These are phyloP conservation scores for Boletellus deceptivus DNA, from an alignment of 1,284 basidiomycete genomes.

Conservation along the genomic window DNA sequence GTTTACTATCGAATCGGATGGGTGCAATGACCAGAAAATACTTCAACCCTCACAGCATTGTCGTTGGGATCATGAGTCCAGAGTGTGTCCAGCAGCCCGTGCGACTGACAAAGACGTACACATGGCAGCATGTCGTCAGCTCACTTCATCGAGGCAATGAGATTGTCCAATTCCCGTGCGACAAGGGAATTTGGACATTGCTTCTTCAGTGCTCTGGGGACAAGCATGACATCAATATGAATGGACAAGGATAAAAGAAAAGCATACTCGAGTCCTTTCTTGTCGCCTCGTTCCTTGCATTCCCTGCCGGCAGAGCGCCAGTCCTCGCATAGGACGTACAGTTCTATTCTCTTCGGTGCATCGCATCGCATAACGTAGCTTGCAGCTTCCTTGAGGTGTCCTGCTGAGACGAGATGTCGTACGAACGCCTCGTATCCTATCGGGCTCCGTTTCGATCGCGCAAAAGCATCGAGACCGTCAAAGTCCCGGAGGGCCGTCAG, in stretches of 20 bases:
- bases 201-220: constrained; percentile 63
- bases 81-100: neutral
- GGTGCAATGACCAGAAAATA: constrained; percentile 24
- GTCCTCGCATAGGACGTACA: constrained; percentile 86
- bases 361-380: constrained; percentile 82
- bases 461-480: constrained; percentile 79
- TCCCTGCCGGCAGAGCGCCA: constrained; percentile 86
- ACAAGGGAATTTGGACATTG: constrained; percentile 77
- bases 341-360: constrained; percentile 73
- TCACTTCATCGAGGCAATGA: constrained; percentile 66
- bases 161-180: constrained; percentile 73
- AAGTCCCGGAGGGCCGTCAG: constrained; percentile 79
- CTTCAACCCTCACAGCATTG: neutral
- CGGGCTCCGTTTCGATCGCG: constrained; percentile 84
- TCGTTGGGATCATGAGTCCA: neutral
- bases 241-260: constrained; percentile 1
- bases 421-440: constrained; percentile 97
- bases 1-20: constrained; percentile 67
- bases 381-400: constrained; percentile 71
- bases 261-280: constrained; percentile 77
- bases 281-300: constrained; percentile 84
- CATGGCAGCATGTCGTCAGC: neutral
- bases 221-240: constrained; percentile 6
- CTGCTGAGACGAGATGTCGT: constrained; percentile 70
- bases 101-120: no score